phyloP scores from a whole-genome alignment of 768 basidiomycete genomes.

The Filobasidium wieringae region DNA sequence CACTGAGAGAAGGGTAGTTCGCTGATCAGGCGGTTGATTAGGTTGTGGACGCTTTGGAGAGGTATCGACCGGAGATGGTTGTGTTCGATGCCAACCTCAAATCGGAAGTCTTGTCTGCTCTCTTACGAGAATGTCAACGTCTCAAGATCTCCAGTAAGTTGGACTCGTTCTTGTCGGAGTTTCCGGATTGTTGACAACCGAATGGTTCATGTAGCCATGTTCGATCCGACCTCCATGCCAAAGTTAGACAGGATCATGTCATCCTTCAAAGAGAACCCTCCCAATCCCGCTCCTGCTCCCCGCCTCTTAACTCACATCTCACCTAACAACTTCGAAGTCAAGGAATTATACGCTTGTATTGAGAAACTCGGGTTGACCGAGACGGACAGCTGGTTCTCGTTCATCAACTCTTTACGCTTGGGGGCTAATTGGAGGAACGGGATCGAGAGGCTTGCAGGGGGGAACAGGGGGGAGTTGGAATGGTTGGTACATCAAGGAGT shows the following conservation, averaged over 20 bases:
- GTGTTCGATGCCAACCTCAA: slow-evolving; percentile 37
- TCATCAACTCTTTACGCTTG: slow-evolving; percentile 55
- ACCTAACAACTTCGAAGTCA: slow-evolving; percentile 74
- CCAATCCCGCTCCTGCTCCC: not conserved
- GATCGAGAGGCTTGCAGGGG: slow-evolving; percentile 51
- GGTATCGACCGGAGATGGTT: slow-evolving; percentile 35
- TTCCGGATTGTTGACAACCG: not conserved
- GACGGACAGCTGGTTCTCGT: slow-evolving; percentile 54
- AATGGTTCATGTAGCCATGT: slow-evolving; percentile 50
- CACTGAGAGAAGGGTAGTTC: not conserved
- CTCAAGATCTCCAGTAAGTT: slow-evolving; percentile 49
- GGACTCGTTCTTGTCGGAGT: no score
- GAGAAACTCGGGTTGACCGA: slow-evolving; percentile 43
- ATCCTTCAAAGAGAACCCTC: slow-evolving; percentile 37
- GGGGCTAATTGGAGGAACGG: slow-evolving; percentile 47
- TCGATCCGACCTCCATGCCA: slow-evolving; percentile 83
- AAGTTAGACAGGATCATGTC: slow-evolving; percentile 65
- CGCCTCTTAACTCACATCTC: slow-evolving; percentile 57
- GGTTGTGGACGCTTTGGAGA: slow-evolving; percentile 47
- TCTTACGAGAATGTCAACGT: slow-evolving; percentile 49
- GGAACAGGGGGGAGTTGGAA: slow-evolving; percentile 31
- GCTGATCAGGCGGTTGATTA: slow-evolving; percentile 25
- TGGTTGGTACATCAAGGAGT: slow-evolving; percentile 55
- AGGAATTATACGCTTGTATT: slow-evolving; percentile 36
- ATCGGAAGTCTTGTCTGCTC: slow-evolving; percentile 44